These are phyloP conservation scores for Lactarius hatsudake DNA, from an alignment of 768 basidiomycete genomes.

Conservation along the genomic window DNA sequence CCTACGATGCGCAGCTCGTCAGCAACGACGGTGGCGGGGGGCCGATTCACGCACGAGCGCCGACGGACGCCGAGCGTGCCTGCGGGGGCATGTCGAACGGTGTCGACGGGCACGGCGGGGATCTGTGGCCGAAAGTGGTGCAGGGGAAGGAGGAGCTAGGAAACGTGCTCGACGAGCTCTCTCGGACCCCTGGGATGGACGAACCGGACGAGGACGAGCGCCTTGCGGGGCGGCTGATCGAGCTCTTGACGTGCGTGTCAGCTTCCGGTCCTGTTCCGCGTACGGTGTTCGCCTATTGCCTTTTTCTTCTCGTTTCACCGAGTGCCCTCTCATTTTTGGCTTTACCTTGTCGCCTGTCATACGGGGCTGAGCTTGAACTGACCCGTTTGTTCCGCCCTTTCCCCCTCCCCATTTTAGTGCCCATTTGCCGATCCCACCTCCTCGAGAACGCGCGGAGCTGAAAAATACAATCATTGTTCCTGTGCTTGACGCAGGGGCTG, in stretches of 20 bases:
- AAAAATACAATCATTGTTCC: constrained; percentile 61
- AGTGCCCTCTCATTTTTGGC: not conserved
- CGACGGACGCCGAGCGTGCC: constrained; percentile 47
- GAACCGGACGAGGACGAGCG: constrained; percentile 35
- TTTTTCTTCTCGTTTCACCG: not conserved
- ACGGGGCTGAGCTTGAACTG: not conserved
- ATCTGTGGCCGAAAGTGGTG: constrained; percentile 72
- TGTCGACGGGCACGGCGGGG: constrained; percentile 57
- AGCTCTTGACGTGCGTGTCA: constrained; percentile 63
- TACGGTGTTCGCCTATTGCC: not conserved
- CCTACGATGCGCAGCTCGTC: constrained; percentile 54
- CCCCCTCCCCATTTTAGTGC: constrained; percentile 1
- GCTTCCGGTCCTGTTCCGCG: constrained; percentile 12
- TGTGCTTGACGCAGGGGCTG: constrained; percentile 41
- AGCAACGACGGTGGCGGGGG: constrained; percentile 76
- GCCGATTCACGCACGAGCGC: constrained; percentile 48
- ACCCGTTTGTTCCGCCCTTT: not conserved
- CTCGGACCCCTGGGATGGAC: constrained; percentile 42
- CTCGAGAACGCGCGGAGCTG: constrained; percentile 51
- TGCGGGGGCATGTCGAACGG: constrained; percentile 75
- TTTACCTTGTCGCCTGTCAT: not conserved
- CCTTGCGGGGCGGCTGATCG: constrained; percentile 58
- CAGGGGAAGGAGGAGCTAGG: constrained; percentile 52
- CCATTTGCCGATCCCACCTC: constrained; percentile 29
- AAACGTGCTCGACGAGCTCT: constrained; percentile 40